Evolutionary conservation across 495 filamentous ascomycete species (phyloP).

Genomic region (Hypoxylon fuscum): DNA sequence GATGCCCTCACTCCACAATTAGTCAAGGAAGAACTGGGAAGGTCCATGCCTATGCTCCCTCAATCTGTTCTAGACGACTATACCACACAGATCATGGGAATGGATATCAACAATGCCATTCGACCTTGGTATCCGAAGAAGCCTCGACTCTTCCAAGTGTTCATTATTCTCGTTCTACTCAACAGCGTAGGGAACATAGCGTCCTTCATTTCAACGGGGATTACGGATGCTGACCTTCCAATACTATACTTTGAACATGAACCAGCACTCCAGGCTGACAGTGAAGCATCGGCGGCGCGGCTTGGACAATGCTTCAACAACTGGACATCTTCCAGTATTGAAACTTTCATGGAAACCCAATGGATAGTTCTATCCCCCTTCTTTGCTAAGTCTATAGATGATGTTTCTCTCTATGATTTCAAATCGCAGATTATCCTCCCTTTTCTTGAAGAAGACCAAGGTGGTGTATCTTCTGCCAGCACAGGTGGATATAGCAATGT

Average conservation of each 20-base stretch:
- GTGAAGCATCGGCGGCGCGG: not conserved
- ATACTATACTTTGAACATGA: conserved; percentile 10
- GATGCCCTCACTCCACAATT: conserved; percentile 13
- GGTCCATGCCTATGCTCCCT: conserved; percentile 14
- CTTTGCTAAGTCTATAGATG: not conserved
- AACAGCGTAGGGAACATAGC: conserved; percentile 11
- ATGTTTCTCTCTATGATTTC: conserved; percentile 22
- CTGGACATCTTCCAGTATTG: conserved; percentile 13
- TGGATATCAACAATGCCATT: not conserved
- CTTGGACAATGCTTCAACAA: conserved; percentile 12
- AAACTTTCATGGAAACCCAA: conserved; percentile 19
- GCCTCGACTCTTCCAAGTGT: conserved; percentile 7
- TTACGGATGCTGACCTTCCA: conserved; percentile 23
- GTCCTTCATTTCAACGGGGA: conserved; percentile 13
- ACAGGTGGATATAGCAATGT: conserved; percentile 14
- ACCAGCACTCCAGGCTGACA: not conserved
- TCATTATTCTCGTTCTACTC: conserved; percentile 20
- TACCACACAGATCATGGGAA: conserved; percentile 8
- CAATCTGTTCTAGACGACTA: conserved; percentile 12
- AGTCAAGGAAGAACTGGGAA: conserved; percentile 22
- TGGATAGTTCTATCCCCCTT: conserved; percentile 25
- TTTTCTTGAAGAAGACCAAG: not conserved
- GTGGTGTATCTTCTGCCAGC: not conserved
- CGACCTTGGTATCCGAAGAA: not conserved
- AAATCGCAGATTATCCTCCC: conserved; percentile 6